Conservation (phyloP, 805 yeast species). For the Scheffersomyces amazonensis region DNA sequence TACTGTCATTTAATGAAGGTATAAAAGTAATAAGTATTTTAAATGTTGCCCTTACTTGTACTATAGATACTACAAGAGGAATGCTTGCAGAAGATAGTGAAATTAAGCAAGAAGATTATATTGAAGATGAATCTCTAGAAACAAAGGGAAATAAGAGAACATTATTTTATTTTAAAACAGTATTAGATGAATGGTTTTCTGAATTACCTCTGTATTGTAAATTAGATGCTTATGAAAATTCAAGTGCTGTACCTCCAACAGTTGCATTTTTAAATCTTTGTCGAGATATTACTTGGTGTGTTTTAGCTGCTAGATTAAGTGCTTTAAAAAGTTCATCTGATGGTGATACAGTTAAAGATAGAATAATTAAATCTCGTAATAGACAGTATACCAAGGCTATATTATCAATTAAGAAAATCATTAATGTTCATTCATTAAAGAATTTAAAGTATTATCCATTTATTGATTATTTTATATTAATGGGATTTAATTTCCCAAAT, state of each 20-base stretch:
- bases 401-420: slow-evolving; percentile 6
- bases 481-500: slow-evolving; percentile 14
- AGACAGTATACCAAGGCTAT: slow-evolving; percentile 12
- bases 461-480: slow-evolving; percentile 13
- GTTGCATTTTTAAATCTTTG: slow-evolving; percentile 15
- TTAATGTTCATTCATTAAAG: slow-evolving; percentile 4
- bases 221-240: slow-evolving; percentile 5
- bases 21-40: slow-evolving; percentile 13
- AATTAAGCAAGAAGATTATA: not conserved
- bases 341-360: slow-evolving; percentile 3
- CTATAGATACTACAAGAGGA: slow-evolving; percentile 12
- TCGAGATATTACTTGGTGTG: slow-evolving; percentile 15
- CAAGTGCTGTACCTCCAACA: slow-evolving; percentile 11
- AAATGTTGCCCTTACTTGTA: slow-evolving; percentile 19
- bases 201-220: slow-evolving; percentile 15
- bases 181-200: slow-evolving; percentile 6
- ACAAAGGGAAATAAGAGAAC: slow-evolving; percentile 1
- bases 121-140: not conserved
- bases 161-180: slow-evolving; percentile 9
- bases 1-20: slow-evolving; percentile 16
- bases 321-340: slow-evolving; percentile 4
- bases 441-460: slow-evolving; percentile 12
- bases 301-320: slow-evolving; percentile 12
- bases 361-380: slow-evolving; percentile 9
- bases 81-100: slow-evolving; percentile 5